Conservation (phyloP, 225 moss, liverwort and hornwort genomes). For the Polytrichum commune region DNA sequence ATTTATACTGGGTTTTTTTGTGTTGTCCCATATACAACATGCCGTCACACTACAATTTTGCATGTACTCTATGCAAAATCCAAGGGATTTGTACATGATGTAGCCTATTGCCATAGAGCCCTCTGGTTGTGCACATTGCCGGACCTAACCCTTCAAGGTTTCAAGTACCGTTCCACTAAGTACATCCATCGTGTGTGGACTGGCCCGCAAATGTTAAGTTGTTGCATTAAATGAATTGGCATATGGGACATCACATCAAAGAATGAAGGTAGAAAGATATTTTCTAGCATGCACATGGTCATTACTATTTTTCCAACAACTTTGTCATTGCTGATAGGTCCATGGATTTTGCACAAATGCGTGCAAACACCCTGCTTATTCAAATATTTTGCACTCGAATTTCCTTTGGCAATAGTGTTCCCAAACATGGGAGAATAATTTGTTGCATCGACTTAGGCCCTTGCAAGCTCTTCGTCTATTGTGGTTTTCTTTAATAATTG, state of each 20-base stretch:
- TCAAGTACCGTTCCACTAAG: not conserved
- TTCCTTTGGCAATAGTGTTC: not conserved
- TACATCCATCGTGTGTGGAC: no score
- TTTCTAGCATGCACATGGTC: not conserved
- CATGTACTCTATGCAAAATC: no score
- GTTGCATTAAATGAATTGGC: not conserved
- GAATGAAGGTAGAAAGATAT: not conserved
- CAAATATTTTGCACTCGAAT: not conserved
- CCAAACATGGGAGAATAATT: not conserved
- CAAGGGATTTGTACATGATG: not conserved
- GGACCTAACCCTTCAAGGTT: not conserved
- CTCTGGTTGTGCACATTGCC: no score
- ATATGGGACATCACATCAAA: not conserved
- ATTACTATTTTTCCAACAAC: no score
- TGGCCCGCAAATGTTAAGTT: not conserved
- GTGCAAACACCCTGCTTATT: not conserved
- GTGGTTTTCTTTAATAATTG: not conserved
- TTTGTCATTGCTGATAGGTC: not conserved
- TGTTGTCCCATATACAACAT: not conserved
- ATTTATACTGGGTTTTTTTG: no score
- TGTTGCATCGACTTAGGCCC: not conserved
- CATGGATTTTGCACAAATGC: not conserved
- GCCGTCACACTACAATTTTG: not conserved
- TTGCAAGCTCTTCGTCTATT: not conserved
- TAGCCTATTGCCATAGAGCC: no score